Conservation (phyloP, 306 rosid species). For the Echinosophora koreensis region DNA sequence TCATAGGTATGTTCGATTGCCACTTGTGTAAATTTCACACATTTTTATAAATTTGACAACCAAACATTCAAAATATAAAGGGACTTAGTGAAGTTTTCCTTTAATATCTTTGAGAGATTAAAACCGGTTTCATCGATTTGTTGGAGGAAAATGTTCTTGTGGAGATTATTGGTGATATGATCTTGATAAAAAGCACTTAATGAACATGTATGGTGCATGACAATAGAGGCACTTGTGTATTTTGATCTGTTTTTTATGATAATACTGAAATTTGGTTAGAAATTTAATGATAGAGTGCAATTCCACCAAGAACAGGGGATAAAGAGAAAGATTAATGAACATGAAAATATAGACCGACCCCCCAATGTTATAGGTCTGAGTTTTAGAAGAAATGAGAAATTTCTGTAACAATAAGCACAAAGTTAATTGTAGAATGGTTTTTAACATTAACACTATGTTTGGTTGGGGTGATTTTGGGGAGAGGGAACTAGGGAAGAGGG, state of each 20-base stretch:
- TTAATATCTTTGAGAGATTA: constrained; percentile 67
- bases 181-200: constrained; percentile 7
- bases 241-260: background rate
- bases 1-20: no score
- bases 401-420: no score
- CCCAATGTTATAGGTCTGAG: constrained; percentile 6
- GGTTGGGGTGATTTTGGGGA: no score
- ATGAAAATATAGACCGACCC: constrained; percentile 12
- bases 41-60: no score
- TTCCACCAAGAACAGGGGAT: background rate
- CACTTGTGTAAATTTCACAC: no score
- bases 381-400: no score
- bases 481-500: no score
- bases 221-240: constrained; percentile 6
- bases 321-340: background rate
- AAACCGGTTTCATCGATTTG: constrained; percentile 77
- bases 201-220: background rate
- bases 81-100: no score
- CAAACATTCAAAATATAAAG: no score
- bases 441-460: no score
- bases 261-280: constrained; percentile 6
- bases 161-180: constrained; percentile 81
- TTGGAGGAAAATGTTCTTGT: constrained; percentile 83
- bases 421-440: no score
- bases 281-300: background rate